These are phyloP conservation scores for Plasmodium vivax DNA, from an alignment of 169 alveolate species.

Conservation along the genomic window DNA sequence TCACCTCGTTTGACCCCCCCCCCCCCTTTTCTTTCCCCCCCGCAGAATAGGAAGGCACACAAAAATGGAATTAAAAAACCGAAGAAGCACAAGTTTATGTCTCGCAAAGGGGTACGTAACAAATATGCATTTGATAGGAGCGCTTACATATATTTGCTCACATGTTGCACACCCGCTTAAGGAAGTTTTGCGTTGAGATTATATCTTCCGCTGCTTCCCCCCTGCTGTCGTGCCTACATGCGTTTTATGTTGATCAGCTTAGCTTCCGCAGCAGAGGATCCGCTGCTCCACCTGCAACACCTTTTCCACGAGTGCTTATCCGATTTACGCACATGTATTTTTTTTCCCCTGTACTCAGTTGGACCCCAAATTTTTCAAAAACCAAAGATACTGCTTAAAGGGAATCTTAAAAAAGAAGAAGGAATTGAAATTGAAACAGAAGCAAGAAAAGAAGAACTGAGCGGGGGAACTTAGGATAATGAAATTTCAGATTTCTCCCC, in stretches of 20 bases:
- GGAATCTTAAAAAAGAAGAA: slow-evolving; percentile 79
- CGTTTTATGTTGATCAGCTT: neutral
- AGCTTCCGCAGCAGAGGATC: neutral
- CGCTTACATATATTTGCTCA: neutral
- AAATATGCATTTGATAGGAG: neutral
- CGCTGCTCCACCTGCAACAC: neutral
- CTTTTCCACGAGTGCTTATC: neutral
- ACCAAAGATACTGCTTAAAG: slow-evolving; percentile 85
- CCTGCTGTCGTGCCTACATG: neutral
- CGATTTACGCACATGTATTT: neutral
- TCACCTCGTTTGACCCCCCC: neutral
- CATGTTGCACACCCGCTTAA: neutral
- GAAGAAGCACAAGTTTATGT: slow-evolving; percentile 78
- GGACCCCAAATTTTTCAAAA: slow-evolving; percentile 86
- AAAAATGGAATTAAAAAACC: slow-evolving; percentile 87
- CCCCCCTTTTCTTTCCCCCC: neutral
- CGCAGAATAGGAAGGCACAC: slow-evolving; percentile 87
- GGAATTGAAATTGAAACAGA: slow-evolving; percentile 47
- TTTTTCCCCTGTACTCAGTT: slow-evolving; percentile 60
- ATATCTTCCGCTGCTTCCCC: neutral
- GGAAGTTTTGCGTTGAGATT: neutral
- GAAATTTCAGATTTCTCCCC: neutral
- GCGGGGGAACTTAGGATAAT: neutral
- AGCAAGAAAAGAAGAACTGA: slow-evolving; percentile 38
- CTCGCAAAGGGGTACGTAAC: slow-evolving; percentile 86